These are phyloP conservation scores for Alternaria metachromatica DNA, from an alignment of 2,329 filamentous ascomycete species.

Conservation along the genomic window DNA sequence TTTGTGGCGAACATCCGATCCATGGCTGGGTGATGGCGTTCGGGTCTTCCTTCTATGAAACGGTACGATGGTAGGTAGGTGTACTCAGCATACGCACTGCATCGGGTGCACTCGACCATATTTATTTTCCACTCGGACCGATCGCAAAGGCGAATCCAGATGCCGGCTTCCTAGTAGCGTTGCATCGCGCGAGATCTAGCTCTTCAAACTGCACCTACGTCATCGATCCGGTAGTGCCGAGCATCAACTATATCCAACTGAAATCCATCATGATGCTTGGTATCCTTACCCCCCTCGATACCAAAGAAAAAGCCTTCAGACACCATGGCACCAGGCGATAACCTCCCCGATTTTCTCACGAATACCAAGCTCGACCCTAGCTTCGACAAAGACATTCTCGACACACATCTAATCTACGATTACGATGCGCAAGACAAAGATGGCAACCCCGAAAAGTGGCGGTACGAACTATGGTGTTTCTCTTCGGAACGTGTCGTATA, in stretches of 20 bases:
- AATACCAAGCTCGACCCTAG: constrained; percentile 37
- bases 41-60: not conserved
- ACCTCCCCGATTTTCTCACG: constrained; percentile 33
- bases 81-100: not conserved
- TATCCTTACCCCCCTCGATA: not conserved
- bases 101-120: not conserved
- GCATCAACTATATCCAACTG: not conserved
- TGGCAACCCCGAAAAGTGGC: constrained; percentile 64
- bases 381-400: constrained; percentile 60
- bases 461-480: constrained; percentile 68
- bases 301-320: not conserved
- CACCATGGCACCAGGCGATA: constrained; percentile 32
- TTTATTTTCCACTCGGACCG: not conserved
- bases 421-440: constrained; percentile 58
- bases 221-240: constrained; percentile 1
- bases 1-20: not conserved
- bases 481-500: constrained; percentile 62
- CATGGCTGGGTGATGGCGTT: not conserved
- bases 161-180: not conserved
- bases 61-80: not conserved
- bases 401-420: constrained; percentile 65
- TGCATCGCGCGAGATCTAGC: not conserved
- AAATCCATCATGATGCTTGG: not conserved
- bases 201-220: not conserved
- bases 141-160: not conserved